phyloP scores from a whole-genome alignment of 2,329 filamentous ascomycete genomes.

The Clonostachys solani region DNA sequence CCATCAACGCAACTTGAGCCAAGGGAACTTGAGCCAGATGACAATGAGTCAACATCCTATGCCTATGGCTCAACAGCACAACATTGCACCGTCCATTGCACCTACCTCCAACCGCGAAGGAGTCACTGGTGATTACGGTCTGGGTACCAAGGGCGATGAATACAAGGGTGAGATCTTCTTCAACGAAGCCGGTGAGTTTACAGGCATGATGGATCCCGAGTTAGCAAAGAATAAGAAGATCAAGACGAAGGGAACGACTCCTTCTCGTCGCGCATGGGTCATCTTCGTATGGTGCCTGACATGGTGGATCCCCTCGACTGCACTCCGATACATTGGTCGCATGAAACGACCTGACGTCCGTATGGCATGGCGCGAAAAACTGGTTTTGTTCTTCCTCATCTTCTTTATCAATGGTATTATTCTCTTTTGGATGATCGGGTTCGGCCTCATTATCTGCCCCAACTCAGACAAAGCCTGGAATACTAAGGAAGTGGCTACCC shows the following conservation, averaged over 20 bases:
- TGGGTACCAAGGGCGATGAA: slow-evolving; percentile 81
- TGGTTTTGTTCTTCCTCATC: slow-evolving; percentile 80
- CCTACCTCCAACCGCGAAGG: slow-evolving; percentile 52
- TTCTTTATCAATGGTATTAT: slow-evolving; percentile 74
- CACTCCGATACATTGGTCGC: slow-evolving; percentile 76
- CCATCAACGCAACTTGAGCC: slow-evolving; percentile 51
- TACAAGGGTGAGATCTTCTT: slow-evolving; percentile 73
- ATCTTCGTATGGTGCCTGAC: slow-evolving; percentile 79
- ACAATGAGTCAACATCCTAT: slow-evolving; percentile 19
- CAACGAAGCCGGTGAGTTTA: slow-evolving; percentile 63
- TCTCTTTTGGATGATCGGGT: slow-evolving; percentile 87
- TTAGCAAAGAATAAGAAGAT: slow-evolving; percentile 73
- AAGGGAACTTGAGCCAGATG: slow-evolving; percentile 52
- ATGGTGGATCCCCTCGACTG: slow-evolving; percentile 89
- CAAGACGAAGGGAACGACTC: slow-evolving; percentile 61
- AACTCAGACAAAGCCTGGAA: slow-evolving; percentile 90
- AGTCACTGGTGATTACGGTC: slow-evolving; percentile 74
- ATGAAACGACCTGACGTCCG: slow-evolving; percentile 98
- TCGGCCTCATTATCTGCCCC: slow-evolving; percentile 83
- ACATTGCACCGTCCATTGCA: slow-evolving; percentile 52
- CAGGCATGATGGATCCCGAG: slow-evolving; percentile 70
- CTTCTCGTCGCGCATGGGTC: slow-evolving; percentile 73
- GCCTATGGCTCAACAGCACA: not conserved
- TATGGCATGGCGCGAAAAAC: slow-evolving; percentile 95
- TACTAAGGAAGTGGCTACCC: slow-evolving; percentile 60